A percentile compares a stretch with the other conserved stretches of the same genome.
Evolutionary conservation across 352 stramenopile genomes (phyloP).

Genomic region (Phytophthora sp.): DNA sequence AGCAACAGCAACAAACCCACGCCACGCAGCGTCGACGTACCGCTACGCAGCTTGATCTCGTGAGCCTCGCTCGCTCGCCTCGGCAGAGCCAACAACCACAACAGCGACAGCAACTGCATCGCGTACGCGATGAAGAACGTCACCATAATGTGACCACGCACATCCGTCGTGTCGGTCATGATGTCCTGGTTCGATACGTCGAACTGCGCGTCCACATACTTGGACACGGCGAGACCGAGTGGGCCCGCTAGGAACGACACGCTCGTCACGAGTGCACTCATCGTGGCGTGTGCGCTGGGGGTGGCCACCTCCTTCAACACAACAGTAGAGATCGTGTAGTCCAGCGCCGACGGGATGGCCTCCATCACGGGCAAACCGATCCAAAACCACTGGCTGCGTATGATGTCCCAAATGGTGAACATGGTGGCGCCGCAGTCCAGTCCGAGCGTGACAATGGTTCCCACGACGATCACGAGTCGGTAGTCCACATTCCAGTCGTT

Average conservation of each 20-base stretch:
- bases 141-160: too few species aligned
- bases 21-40: conserved; percentile 24
- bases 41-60: conserved; percentile 32
- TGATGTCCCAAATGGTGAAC: conserved; percentile 60
- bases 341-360: conserved; percentile 67
- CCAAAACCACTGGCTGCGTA: conserved; percentile 77
- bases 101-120: conserved; percentile 53
- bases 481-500: conserved; percentile 53
- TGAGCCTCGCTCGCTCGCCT: conserved; percentile 39
- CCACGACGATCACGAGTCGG: conserved; percentile 39
- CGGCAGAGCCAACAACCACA: conserved; percentile 55
- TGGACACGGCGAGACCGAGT: conserved; percentile 60
- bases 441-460: conserved; percentile 35
- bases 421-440: conserved; percentile 55
- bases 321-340: too few species aligned
- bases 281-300: too few species aligned
- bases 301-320: too few species aligned
- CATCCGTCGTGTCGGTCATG: conserved; percentile 54
- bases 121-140: too few species aligned
- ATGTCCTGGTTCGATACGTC: conserved; percentile 66
- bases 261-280: conserved; percentile 69
- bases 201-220: conserved; percentile 61
- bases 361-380: conserved; percentile 61
- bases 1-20: conserved; percentile 29
- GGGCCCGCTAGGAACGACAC: conserved; percentile 67